Percentiles rank a stretch among this genome's conserved stretches.
Conservation (phyloP, 352 stramenopile species). For the Phytophthora kernoviae region DNA sequence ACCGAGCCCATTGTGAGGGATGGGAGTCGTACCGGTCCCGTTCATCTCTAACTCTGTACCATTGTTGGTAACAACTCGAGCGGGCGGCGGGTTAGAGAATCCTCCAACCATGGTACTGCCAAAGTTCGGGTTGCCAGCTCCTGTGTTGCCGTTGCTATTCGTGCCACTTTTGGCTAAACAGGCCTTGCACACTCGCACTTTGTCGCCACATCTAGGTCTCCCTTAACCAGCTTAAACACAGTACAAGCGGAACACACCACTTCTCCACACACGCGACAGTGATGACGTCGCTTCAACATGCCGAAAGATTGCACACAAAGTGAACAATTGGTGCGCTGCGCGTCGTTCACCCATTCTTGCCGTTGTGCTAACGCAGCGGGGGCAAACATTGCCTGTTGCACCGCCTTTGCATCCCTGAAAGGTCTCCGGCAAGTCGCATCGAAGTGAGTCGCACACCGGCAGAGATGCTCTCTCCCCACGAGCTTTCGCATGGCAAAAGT, state of each 20-base stretch:
- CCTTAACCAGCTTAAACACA: conserved; percentile 76
- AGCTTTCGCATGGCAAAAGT: conserved; percentile 81
- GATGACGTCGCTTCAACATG: conserved; percentile 84
- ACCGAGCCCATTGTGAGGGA: conserved; percentile 13
- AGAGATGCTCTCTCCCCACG: conserved; percentile 69
- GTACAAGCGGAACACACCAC: conserved; percentile 86
- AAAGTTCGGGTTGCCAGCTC: conserved; percentile 20
- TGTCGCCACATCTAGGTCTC: conserved; percentile 50
- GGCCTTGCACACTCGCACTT: conserved; percentile 81
- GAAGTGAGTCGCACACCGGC: conserved; percentile 71
- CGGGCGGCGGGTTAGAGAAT: conserved; percentile 20
- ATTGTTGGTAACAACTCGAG: conserved; percentile 31
- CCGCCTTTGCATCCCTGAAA: conserved; percentile 57
- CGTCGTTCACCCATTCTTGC: conserved; percentile 84
- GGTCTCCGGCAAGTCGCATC: conserved; percentile 62
- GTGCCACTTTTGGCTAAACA: conserved; percentile 72
- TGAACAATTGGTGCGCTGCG: conserved; percentile 77
- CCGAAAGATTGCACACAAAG: conserved; percentile 79
- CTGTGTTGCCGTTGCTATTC: conserved; percentile 8
- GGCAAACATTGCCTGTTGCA: conserved; percentile 79
- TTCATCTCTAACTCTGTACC: conserved; percentile 38
- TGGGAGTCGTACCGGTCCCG: conserved; percentile 2
- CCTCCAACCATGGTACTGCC: conserved; percentile 23
- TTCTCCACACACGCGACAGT: conserved; percentile 87
- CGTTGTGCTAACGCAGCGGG: conserved; percentile 60